Conservation (phyloP, 228 moss, liverwort and hornwort species). For the Sphagnum magellanicum region DNA sequence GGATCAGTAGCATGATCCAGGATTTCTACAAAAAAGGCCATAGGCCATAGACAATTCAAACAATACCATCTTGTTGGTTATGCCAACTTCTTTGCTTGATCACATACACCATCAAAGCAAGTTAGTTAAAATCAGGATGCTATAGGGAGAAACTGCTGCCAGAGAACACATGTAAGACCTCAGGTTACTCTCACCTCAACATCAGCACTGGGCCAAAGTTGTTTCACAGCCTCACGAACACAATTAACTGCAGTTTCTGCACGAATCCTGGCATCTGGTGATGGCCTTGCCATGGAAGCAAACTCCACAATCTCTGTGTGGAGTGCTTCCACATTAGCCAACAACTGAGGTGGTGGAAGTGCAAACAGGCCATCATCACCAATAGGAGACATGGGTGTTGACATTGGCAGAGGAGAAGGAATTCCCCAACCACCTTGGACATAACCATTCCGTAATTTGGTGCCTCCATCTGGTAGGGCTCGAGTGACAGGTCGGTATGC, state of each 20-base stretch:
- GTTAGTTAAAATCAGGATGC: no score
- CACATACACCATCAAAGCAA: no score
- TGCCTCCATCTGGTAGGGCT: conserved; percentile 59
- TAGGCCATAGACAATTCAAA: not conserved
- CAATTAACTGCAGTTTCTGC: conserved; percentile 91
- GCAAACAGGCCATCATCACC: conserved; percentile 50
- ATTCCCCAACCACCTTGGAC: conserved; percentile 58
- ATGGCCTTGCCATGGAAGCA: conserved; percentile 73
- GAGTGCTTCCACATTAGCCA: conserved; percentile 65
- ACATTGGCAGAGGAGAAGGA: conserved; percentile 37
- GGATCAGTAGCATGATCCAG: no score
- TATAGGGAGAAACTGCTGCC: no score
- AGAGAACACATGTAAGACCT: no score
- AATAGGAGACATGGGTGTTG: conserved; percentile 44
- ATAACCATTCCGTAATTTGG: conserved; percentile 44
- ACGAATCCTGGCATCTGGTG: conserved; percentile 68
- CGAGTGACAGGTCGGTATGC: conserved; percentile 54
- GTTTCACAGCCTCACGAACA: conserved; percentile 78
- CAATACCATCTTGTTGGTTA: not conserved
- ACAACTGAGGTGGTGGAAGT: conserved; percentile 53
- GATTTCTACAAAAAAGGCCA: no score
- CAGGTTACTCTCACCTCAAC: conserved; percentile 59
- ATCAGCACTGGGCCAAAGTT: conserved; percentile 81
- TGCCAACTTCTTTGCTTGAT: not conserved
- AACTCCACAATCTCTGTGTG: conserved; percentile 84